Base-by-base conservation (phyloP, 2,329 filamentous ascomycete genomes). In the Beauveria bassiana region DNA sequence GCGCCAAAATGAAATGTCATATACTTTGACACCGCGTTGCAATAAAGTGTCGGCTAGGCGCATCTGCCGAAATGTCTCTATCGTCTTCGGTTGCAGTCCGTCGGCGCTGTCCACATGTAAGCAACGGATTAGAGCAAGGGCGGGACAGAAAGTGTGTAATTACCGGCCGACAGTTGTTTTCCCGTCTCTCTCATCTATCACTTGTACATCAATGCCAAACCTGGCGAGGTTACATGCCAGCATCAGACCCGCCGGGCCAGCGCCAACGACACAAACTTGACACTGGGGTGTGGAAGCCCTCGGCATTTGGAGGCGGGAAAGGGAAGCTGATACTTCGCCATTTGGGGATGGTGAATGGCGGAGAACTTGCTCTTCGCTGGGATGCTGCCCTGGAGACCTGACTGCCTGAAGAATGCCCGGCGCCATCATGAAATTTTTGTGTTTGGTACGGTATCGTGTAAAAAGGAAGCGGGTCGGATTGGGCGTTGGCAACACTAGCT, bases 1-100 rank as follows among this genome's bases (percentile, higher is more conserved):
- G 70, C 84, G 80, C 87, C 88, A 91, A 70, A 90, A 90, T 49
- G 85, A 81, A 63, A 91, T 91, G 68, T 91, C 88, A 72, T 88
- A 89, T 50, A 91, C 84, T 51, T 83, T 84, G 55, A 87, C 87
- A 34, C 86, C 88, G 67, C 86, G 82, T 64, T 83, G 82, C 47
- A 91, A 73, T 34, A 91, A 73, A 1, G 82, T 77, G 65, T 90
- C 87, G n/a, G 84, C 86, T n/a, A 91, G 74, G 40, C 87, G 79
- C 78, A 91, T 85, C 73, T 90, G 88, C 64, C 84, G 82, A 67
- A 91, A 82, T 0, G 88, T 91, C 75, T 91, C 88, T 67, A 92
- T 89, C 1, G 87, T 88, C 74, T 91, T 91, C 50, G 88, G 88
- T 68, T 91, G 88, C 58, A 91, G 77, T 46, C 88, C 88, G 71